These are phyloP conservation scores for Helicocarpus griseus DNA, from an alignment of 2,329 filamentous ascomycete genomes.

Conservation along the genomic window DNA sequence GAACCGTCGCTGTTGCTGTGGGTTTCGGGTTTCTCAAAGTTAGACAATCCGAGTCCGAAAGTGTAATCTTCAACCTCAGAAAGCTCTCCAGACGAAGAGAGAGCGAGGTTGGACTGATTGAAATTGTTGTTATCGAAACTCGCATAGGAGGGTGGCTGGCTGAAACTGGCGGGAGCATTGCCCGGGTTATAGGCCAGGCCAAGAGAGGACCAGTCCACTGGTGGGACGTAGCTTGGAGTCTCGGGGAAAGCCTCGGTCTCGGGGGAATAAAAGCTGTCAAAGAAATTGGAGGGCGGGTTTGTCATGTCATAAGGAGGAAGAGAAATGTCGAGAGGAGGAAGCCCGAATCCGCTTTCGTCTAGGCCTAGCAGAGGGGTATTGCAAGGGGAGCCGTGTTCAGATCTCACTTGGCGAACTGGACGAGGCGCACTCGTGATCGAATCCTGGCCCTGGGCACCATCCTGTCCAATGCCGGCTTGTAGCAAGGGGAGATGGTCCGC, in stretches of 20 bases:
- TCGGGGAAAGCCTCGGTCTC: constrained; percentile 32
- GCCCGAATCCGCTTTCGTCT: constrained; percentile 25
- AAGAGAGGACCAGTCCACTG: constrained; percentile 41
- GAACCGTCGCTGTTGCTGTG: constrained; percentile 34
- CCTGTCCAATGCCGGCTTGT: constrained; percentile 20
- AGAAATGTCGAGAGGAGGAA: constrained; percentile 32
- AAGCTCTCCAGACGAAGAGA: constrained; percentile 40
- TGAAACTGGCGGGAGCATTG: constrained; percentile 29
- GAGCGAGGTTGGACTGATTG: constrained; percentile 29
- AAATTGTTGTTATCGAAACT: constrained; percentile 37
- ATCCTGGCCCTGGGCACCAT: constrained; percentile 21
- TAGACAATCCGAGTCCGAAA: constrained; percentile 2
- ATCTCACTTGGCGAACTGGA: constrained; percentile 29
- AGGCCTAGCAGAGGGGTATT: constrained; percentile 22
- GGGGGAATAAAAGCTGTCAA: constrained; percentile 33
- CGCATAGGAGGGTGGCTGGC: constrained; percentile 37
- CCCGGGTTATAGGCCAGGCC: constrained; percentile 31
- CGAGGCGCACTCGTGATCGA: constrained; percentile 23
- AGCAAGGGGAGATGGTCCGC: constrained; percentile 42
- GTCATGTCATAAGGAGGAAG: constrained; percentile 26
- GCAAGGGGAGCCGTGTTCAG: constrained; percentile 39
- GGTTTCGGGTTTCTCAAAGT: constrained; percentile 18
- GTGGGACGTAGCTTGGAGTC: constrained; percentile 28
- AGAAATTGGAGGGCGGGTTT: constrained; percentile 24
- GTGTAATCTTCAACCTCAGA: constrained; percentile 40